phyloP scores from a whole-genome alignment of 257 asterid genomes.

The Solanum habrochaites region DNA sequence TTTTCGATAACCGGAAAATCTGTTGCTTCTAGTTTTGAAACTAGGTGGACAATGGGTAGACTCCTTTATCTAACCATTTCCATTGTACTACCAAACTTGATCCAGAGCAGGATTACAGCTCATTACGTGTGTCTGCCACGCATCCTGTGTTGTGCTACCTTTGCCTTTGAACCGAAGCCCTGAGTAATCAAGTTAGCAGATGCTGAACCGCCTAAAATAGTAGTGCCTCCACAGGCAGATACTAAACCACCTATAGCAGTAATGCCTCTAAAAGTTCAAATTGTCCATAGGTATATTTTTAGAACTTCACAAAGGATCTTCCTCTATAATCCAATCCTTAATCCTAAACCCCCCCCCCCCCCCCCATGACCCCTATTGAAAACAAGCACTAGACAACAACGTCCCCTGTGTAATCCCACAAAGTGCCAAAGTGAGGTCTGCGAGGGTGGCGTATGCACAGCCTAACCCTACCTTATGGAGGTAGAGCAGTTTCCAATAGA shows the following conservation, averaged over 20 bases:
- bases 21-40: not conserved
- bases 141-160: not conserved
- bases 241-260: not conserved
- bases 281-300: not conserved
- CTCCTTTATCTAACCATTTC: not conserved
- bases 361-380: not conserved
- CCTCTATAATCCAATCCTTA: not conserved
- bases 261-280: not conserved
- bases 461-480: not conserved
- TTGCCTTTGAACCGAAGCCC: not conserved
- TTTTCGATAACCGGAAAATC: not conserved
- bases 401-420: not conserved
- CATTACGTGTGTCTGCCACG: not conserved
- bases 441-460: not conserved
- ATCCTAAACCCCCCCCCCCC: not conserved
- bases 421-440: not conserved
- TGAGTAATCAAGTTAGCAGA: not conserved
- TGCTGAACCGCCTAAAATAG: not conserved
- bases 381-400: not conserved
- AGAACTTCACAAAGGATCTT: not conserved
- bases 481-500: not conserved
- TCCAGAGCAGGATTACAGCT: not conserved
- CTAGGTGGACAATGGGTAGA: not conserved
- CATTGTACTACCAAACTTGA: not conserved
- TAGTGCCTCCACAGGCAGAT: not conserved